Base-by-base conservation (phyloP, 805 yeast genomes). In the Yamadazyma tumulicola region DNA sequence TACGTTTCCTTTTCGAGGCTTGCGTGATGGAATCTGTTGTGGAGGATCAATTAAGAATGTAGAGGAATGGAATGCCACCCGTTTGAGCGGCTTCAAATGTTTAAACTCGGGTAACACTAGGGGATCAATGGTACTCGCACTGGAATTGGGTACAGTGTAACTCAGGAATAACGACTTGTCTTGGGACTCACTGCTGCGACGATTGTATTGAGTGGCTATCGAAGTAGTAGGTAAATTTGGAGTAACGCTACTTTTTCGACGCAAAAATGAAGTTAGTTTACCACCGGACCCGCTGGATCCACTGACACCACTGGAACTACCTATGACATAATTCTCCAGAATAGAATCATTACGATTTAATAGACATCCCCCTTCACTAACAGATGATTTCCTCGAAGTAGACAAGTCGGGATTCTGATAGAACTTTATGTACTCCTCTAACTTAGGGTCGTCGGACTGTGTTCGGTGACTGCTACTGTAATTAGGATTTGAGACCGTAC, bases 11-110 rank as follows among this genome's bases (percentile, higher is more conserved):
- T 73, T 71, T 45, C 81, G 69, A 5, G 97, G 96, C 40, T 71
- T 73, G 51, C 95, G 65, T 1, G 95, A 83, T 2, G 97, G 97
- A 41, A 89, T 84, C 54, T 88, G 96, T 52, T 89, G 97, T 1
- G 96, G 95, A 1, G 69, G 69, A 35, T 67, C 71, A 13, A 67
- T 64, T 25, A 63, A 51, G 36, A 67, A 67, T 1, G 71, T 65
- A 25, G 59, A 55, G 22, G 64, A 55, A 41, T 66, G 71, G 36
- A 67, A 67, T 3, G 69, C 69, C 8, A 67, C 72, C 26, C 69
- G 46, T 47, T 63, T 65, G 30, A 67, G 45, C 3, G 69, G 68
- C 34, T 55, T 63, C 34, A 61, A 41, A 23, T 50, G 51, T 26
- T 51, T 45, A 32, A 59, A 59, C 28, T 59, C 54, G 0, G 66